Conservation (phyloP, 345 rosid species). For the Pistacia integerrima region DNA sequence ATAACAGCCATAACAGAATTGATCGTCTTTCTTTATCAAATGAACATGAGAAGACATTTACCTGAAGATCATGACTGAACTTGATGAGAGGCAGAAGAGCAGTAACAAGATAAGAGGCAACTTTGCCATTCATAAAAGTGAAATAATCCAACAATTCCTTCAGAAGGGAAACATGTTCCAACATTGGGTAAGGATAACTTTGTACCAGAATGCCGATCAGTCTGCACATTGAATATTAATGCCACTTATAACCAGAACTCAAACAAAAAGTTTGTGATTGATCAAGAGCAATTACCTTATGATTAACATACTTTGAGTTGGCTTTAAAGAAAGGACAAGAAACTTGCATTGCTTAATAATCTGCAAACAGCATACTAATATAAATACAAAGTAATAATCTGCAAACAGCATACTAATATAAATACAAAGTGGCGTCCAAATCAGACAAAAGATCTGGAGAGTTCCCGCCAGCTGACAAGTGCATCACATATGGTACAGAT, state of each 20-base stretch:
- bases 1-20: constrained; percentile 2
- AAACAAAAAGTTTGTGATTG: constrained; percentile 5
- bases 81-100: constrained; percentile 72
- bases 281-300: constrained; percentile 47
- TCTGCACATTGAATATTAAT: constrained; percentile 43
- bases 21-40: constrained; percentile 2
- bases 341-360: constrained; percentile 84
- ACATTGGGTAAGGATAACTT: constrained; percentile 58
- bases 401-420: constrained; percentile 17
- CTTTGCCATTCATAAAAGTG: constrained; percentile 60
- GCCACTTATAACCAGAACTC: constrained; percentile 14
- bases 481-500: background rate
- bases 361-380: constrained; percentile 35
- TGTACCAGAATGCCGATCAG: constrained; percentile 58
- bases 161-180: constrained; percentile 67
- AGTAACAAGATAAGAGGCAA: constrained; percentile 59
- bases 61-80: constrained; percentile 69
- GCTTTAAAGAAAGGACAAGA: constrained; percentile 72
- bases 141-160: constrained; percentile 89
- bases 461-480: background rate
- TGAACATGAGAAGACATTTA: constrained; percentile 25
- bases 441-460: background rate
- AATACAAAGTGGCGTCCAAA: background rate
- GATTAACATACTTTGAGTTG: constrained; percentile 57
- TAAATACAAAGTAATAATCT: constrained; percentile 46